Base-by-base conservation (phyloP, 2,329 filamentous ascomycete genomes). In the Hymenoscyphus fructigenus region DNA sequence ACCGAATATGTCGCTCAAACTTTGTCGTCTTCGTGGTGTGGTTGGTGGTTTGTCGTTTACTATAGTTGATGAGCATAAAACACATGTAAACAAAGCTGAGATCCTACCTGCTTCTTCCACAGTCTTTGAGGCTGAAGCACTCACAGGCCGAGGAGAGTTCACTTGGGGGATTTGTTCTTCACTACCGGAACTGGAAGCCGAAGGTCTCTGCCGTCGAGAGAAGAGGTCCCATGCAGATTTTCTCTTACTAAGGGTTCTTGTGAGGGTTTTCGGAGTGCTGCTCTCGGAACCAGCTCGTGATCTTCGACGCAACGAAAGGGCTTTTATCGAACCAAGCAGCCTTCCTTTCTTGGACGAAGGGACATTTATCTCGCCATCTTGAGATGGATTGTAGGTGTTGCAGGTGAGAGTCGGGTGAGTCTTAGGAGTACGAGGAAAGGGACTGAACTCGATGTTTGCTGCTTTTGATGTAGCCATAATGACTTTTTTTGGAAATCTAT, bases 1-100 rank as follows among this genome's bases (percentile, higher is more conserved):
- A 10, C 65, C 71, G 3, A 72, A 53, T 5, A 73, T 66, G 61
- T 73, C 66, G 10, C 68, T 61, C 17, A 73, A 62, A 66, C 72
- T 74, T 59, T 68, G 72, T 26, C 72, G 65, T 62, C 70, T 63
- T 20, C 57, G 41, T 10, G 34, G 57, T 15, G 20, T 29, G 38
- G 20, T 28, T 26, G 53, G 15, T 57, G 60, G 53, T 32, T 15
- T 58, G 26, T 50, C 26, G 26, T 44, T n/a, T 34, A 15, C 61
- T 63, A 34, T 17, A 23, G 23, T 34, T 23, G 28, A 50, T 61
- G 9, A 61, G 60, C 29, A 12, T n/a, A 9, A 15, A 10, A 28
- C 38, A 26, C 26, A 20, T n/a, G n/a, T n/a, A 62, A 23, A 10
- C 12, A 26, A 9, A 56, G 32, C 10, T 32, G 4, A 32, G 9